These are phyloP conservation scores for Spergularia bocconei DNA, from an alignment of 148 eudicot species.

Conservation along the genomic window DNA sequence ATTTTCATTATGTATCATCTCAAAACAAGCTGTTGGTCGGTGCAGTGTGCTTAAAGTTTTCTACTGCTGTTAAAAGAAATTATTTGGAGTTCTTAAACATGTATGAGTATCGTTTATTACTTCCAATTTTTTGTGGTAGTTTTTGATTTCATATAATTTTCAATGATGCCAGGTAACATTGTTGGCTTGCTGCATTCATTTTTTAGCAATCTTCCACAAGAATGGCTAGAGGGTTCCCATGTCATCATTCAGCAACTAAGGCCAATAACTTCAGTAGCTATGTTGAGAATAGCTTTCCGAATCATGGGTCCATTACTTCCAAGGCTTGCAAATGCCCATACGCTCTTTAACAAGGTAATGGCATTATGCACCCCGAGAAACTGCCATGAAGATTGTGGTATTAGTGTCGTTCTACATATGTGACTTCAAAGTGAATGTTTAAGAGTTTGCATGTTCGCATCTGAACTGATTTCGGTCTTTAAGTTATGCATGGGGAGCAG, in stretches of 20 bases:
- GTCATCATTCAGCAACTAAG: constrained; percentile 74
- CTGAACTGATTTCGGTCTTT: neutral
- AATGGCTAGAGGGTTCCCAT: constrained; percentile 92
- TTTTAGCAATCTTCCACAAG: constrained; percentile 92
- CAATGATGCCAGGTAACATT: constrained; percentile 55
- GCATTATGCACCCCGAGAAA: neutral
- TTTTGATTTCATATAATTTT: constrained; percentile 18
- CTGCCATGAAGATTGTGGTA: neutral
- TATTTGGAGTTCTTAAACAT: neutral
- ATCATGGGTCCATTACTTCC: constrained; percentile 97
- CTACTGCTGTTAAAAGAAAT: neutral
- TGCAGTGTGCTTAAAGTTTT: too few relatives aligned
- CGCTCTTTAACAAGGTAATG: constrained; percentile 78
- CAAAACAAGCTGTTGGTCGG: too few relatives aligned
- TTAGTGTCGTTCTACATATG: neutral
- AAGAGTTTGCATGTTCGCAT: neutral
- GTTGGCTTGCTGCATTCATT: constrained; percentile 84
- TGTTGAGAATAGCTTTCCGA: constrained; percentile 88
- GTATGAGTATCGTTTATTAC: neutral
- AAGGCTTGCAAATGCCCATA: constrained; percentile 85
- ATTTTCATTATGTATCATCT: too few relatives aligned
- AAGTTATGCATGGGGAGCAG: neutral
- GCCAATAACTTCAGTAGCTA: constrained; percentile 87
- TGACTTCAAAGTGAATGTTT: neutral
- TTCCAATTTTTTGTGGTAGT: neutral